phyloP scores from a whole-genome alignment of 2,329 filamentous ascomycete genomes.

The Pseudocercospora vitis region DNA sequence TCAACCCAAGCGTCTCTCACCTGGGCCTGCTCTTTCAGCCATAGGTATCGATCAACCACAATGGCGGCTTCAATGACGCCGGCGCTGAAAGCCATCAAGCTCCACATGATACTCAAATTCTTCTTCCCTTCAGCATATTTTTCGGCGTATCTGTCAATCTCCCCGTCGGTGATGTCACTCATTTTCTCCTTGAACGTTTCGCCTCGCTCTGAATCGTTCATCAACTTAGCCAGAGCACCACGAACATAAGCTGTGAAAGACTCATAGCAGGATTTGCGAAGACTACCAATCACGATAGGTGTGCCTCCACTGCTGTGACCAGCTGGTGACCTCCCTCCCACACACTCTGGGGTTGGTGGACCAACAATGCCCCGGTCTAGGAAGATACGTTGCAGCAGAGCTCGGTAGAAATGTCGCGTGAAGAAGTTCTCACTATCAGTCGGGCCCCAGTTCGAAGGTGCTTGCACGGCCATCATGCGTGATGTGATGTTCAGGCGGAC shows the following conservation, averaged over 20 bases:
- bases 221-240: slow-evolving; percentile 75
- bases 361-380: slow-evolving; percentile 77
- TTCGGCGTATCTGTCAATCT: slow-evolving; percentile 69
- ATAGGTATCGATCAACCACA: slow-evolving; percentile 86
- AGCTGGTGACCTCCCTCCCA: slow-evolving; percentile 36
- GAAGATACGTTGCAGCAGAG: slow-evolving; percentile 87
- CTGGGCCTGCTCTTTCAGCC: slow-evolving; percentile 72
- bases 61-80: slow-evolving; percentile 86
- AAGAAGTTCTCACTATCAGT: slow-evolving; percentile 85
- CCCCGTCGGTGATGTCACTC: slow-evolving; percentile 68
- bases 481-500: slow-evolving; percentile 92
- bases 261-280: slow-evolving; percentile 76
- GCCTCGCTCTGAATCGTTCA: slow-evolving; percentile 59
- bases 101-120: slow-evolving; percentile 86
- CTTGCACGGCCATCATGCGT: slow-evolving; percentile 97
- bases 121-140: slow-evolving; percentile 67
- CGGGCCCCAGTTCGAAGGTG: slow-evolving; percentile 85
- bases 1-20: slow-evolving; percentile 83
- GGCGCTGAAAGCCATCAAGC: slow-evolving; percentile 92
- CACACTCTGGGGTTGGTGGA: slow-evolving; percentile 45
- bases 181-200: slow-evolving; percentile 64
- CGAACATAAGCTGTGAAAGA: slow-evolving; percentile 76
- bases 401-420: slow-evolving; percentile 87
- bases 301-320: slow-evolving; percentile 51
- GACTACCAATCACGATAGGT: slow-evolving; percentile 81